A percentile compares a stretch with the other conserved stretches of the same genome.
phyloP scores from a whole-genome alignment of 106 monocot species.

The Chionographis japonica region DNA sequence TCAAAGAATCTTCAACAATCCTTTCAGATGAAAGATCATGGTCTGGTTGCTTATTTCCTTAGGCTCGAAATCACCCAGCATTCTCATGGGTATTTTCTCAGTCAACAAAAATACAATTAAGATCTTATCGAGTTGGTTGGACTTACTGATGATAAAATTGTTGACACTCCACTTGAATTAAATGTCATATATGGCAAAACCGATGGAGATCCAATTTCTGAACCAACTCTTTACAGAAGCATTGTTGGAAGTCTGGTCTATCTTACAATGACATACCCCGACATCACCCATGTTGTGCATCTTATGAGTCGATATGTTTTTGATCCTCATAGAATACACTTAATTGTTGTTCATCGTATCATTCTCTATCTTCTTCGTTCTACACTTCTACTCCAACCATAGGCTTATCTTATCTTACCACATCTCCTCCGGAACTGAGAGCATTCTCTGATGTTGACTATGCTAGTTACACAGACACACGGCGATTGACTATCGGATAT shows the following conservation, averaged over 20 bases:
- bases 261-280: slow-evolving; percentile 12
- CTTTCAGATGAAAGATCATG: slow-evolving; percentile 30
- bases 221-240: slow-evolving; percentile 12
- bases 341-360: slow-evolving; percentile 17
- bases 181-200: background rate
- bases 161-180: slow-evolving; percentile 11
- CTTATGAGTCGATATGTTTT: slow-evolving; percentile 18
- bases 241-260: slow-evolving; percentile 22
- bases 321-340: slow-evolving; percentile 1
- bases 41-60: slow-evolving; percentile 19
- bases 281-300: slow-evolving; percentile 25
- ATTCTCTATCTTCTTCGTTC: slow-evolving; percentile 5
- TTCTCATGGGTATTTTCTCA: slow-evolving; percentile 12
- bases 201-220: slow-evolving; percentile 9
- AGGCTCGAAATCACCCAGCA: slow-evolving; percentile 4
- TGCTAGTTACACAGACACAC: background rate
- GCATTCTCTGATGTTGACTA: slow-evolving; percentile 6
- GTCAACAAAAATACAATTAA: slow-evolving; percentile 20
- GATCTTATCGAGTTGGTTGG: background rate
- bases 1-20: slow-evolving; percentile 11
- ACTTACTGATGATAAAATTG: background rate
- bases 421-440: background rate
- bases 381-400: slow-evolving; percentile 3
- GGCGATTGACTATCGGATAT: background rate
- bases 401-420: background rate